phyloP scores from a whole-genome alignment of 306 rosid genomes.

The Senna tora region DNA sequence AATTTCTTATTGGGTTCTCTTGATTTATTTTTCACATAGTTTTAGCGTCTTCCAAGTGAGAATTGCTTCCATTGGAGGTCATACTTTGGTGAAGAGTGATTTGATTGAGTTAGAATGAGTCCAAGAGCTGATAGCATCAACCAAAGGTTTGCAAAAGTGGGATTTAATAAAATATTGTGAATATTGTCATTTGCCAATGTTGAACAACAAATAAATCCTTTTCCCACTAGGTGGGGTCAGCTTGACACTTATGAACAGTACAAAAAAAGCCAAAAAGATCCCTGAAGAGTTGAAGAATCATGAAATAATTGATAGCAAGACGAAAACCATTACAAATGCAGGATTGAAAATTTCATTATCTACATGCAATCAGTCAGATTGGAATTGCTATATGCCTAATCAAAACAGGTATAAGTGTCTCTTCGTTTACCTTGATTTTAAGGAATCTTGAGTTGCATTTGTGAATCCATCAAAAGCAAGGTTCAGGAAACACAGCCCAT shows the following conservation, averaged over 20 bases:
- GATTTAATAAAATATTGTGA: neutral
- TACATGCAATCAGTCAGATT: conserved; percentile 23
- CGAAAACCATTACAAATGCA: neutral
- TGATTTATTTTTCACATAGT: conserved; percentile 6
- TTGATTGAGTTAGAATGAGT: neutral
- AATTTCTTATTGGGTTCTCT: conserved; percentile 6
- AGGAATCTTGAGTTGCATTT: conserved; percentile 99
- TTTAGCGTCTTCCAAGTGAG: neutral
- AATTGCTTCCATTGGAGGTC: conserved; percentile 7
- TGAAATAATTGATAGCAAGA: neutral
- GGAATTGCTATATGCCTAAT: conserved; percentile 5
- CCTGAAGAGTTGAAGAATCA: neutral
- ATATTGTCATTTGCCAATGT: too few relatives aligned
- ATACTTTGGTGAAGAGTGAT: conserved; percentile 7
- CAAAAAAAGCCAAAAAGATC: conserved; percentile 6
- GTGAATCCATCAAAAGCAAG: conserved; percentile 99
- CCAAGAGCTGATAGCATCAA: neutral
- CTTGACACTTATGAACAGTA: neutral
- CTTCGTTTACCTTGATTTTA: conserved; percentile 62
- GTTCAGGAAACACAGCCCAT: conserved; percentile 89
- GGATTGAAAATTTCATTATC: conserved; percentile 3
- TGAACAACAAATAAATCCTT: too few relatives aligned
- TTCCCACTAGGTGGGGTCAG: too few relatives aligned
- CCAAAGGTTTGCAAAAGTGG: neutral
- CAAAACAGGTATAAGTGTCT: conserved; percentile 18